Base-by-base conservation (phyloP, 1,284 basidiomycete species). In the Cutaneotrichosporon dermatis region DNA sequence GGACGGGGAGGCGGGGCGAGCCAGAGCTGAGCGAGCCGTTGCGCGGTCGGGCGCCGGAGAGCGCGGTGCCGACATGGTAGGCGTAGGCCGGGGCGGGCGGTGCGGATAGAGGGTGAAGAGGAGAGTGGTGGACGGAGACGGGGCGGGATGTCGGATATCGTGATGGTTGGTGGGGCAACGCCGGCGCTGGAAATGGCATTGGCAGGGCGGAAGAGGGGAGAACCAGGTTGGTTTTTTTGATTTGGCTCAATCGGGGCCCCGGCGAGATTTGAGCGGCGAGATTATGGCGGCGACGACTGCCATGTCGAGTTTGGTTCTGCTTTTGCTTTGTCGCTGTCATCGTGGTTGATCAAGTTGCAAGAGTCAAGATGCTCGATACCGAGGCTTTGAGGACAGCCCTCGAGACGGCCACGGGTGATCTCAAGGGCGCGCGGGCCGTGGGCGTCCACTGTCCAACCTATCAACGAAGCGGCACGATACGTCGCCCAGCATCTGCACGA, bases 401-500 rank as follows among this genome's bases (percentile, higher is more conserved):
- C n/a, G 42, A 56, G 9, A 8, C 12, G 1, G 57, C 49, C 13
- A 50, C 62, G 11, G 15, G 39, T 9, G 52, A 54, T 13, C 43
- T 58, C 4, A 15, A 25, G 16, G 7, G 12, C 10, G 54, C 61
- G 7, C 10, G 66, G 9, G 35, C 44, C 16, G 64, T 62, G 4
- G 66, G 66, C 44, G 37, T 39, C 50, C 0, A 63, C 64, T 35
- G n/a, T 61, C 8, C 15, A 8, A n/a, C 52, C 45, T 1, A 44
- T 64, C 9, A 62, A 64, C 9, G 53, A 58, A 12, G 51, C 58
- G 1, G 72, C 73, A 0, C 52, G 66, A 45, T 65, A 68, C 57
- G 35, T 71, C 16, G 73, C 69, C 33, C 62, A 43, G 45, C 52
- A 73, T 58, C 59, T 75, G 25, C 52, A 54, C 12, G 61, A 70